Conservation (phyloP, 2,329 filamentous ascomycete species). For the Colletotrichum sp. region DNA sequence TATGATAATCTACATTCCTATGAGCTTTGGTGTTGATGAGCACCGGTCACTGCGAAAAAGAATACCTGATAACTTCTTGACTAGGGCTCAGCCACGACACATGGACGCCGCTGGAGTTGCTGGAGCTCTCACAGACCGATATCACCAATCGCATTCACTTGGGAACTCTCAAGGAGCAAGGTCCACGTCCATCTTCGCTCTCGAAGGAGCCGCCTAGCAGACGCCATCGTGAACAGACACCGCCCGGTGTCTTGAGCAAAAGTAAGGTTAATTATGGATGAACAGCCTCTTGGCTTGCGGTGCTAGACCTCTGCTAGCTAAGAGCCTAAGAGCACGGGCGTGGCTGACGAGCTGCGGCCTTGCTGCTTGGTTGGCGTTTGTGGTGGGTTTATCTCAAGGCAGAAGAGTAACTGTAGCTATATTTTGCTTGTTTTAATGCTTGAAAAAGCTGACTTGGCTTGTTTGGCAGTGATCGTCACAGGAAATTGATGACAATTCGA, state of each 20-base stretch:
- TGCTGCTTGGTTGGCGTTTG: not conserved
- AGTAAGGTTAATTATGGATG: not conserved
- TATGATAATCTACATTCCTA: not conserved
- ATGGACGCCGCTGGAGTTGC: not conserved
- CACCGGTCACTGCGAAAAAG: not conserved
- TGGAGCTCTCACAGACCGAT: not conserved
- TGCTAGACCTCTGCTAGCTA: not conserved
- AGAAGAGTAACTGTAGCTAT: not conserved
- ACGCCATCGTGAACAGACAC: not conserved
- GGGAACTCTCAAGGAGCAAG: not conserved
- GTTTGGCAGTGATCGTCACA: not conserved
- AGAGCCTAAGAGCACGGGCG: not conserved
- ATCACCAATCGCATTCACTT: slow-evolving; percentile 1
- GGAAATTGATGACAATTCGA: not conserved
- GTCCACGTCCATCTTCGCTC: not conserved
- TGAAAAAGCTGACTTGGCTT: not conserved
- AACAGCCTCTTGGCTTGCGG: not conserved
- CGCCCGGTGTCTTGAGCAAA: not conserved
- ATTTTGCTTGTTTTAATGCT: not conserved
- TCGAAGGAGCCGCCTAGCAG: not conserved
- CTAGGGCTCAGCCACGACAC: not conserved
- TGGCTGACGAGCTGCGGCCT: not conserved
- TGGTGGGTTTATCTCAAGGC: not conserved
- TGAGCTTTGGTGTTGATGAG: not conserved
- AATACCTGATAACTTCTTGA: not conserved